Percentiles rank a stretch among this genome's conserved stretches.
phyloP scores from a whole-genome alignment of 495 filamentous ascomycete genomes.

The Aspergillus leporis region DNA sequence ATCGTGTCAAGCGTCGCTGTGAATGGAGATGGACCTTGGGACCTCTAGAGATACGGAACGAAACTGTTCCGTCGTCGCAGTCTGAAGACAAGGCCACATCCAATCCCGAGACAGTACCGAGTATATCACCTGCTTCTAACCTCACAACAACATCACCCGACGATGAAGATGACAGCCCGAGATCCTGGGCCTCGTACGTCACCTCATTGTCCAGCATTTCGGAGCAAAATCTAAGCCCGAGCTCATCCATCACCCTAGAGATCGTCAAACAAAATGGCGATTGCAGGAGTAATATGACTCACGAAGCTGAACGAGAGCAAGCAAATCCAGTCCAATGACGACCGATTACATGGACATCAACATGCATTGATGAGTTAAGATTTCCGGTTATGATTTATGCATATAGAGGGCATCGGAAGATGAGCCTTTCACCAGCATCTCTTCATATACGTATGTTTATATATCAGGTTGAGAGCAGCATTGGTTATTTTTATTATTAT shows the following conservation, averaged over 20 bases:
- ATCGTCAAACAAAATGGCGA: slow-evolving; percentile 6
- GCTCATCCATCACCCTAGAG: slow-evolving; percentile 8
- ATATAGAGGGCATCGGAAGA: slow-evolving; percentile 10
- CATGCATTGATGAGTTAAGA: slow-evolving; percentile 12
- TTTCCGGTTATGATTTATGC: slow-evolving; percentile 10
- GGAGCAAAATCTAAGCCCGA: slow-evolving; percentile 8
- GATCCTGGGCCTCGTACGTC: slow-evolving; percentile 8
- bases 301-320: slow-evolving; percentile 17
- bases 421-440: background rate
- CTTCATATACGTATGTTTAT: slow-evolving; percentile 5
- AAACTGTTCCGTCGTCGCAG: slow-evolving; percentile 1
- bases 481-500: background rate
- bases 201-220: slow-evolving; percentile 3
- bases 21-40: slow-evolving; percentile 62
- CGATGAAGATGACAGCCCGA: slow-evolving; percentile 2
- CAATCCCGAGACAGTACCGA: background rate
- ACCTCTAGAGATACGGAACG: slow-evolving; percentile 27
- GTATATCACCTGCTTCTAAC: background rate
- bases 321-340: slow-evolving; percentile 18
- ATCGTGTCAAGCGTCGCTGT: slow-evolving; percentile 50
- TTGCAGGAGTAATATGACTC: slow-evolving; percentile 16
- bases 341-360: slow-evolving; percentile 12
- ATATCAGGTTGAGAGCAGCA: background rate
- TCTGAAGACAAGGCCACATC: background rate
- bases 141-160: background rate